A percentile compares a stretch with the other conserved stretches of the same genome.
Evolutionary conservation across 164 flowering plant genomes (phyloP).

Genomic region (Nymphaea thermarum): DNA sequence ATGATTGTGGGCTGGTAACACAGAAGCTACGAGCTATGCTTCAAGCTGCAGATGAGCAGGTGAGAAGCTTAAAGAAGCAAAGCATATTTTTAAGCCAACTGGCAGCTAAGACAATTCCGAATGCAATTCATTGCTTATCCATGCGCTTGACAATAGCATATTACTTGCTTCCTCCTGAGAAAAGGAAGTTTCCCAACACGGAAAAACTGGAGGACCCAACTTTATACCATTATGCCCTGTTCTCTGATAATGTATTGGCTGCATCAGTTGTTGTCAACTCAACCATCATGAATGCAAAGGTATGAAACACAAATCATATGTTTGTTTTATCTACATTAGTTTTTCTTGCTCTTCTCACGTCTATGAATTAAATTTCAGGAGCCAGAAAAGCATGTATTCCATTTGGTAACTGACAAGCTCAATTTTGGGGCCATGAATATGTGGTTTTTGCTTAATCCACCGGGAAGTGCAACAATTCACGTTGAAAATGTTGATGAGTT

Average conservation of each 20-base stretch:
- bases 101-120: slow-evolving; percentile 98
- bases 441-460: slow-evolving; percentile 98
- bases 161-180: slow-evolving; percentile 73
- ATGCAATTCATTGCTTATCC: slow-evolving; percentile 91
- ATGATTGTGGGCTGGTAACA: slow-evolving; percentile 86
- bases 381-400: slow-evolving; percentile 92
- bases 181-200: slow-evolving; percentile 76
- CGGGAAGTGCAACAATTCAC: slow-evolving; percentile 92
- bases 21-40: slow-evolving; percentile 94
- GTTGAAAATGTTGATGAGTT: slow-evolving; percentile 98
- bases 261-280: slow-evolving; percentile 99
- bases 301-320: slow-evolving; percentile 10
- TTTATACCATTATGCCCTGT: slow-evolving; percentile 90
- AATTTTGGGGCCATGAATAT: slow-evolving; percentile 98
- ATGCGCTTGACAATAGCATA: slow-evolving; percentile 92
- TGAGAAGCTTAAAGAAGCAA: slow-evolving; percentile 91
- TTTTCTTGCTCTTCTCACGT: not conserved
- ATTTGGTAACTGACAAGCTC: slow-evolving; percentile 89
- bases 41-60: slow-evolving; percentile 95
- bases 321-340: not conserved
- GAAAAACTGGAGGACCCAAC: slow-evolving; percentile 86
- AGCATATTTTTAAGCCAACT: slow-evolving; percentile 95
- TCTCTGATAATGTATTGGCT: slow-evolving; percentile 98
- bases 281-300: slow-evolving; percentile 87
- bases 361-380: slow-evolving; percentile 41